Percentiles rank a stretch among this genome's conserved stretches.
These are phyloP conservation scores for Cercophora newfieldiana DNA, from an alignment of 495 filamentous ascomycete species.

Conservation along the genomic window DNA sequence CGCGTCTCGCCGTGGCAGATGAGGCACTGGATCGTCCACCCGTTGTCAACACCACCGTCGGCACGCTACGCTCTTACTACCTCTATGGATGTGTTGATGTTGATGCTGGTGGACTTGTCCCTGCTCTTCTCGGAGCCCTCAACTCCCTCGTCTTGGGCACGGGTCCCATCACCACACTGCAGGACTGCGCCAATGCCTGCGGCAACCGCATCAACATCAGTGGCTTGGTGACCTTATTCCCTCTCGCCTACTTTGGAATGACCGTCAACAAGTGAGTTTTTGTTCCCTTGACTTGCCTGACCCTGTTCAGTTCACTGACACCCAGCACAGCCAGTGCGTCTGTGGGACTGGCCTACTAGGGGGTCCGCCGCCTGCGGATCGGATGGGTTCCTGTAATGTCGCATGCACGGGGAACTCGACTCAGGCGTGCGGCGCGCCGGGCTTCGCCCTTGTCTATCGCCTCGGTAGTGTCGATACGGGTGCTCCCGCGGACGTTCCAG, in stretches of 20 bases:
- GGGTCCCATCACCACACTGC: background rate
- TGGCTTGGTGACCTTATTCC: background rate
- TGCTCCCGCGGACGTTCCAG: background rate
- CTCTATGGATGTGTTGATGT: conserved; percentile 1
- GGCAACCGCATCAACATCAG: background rate
- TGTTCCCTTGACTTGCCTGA: too few relatives aligned
- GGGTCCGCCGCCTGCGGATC: background rate
- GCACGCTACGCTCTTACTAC: background rate
- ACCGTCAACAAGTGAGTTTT: too few relatives aligned
- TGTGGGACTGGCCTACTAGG: background rate
- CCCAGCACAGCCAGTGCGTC: background rate
- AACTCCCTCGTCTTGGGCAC: background rate
- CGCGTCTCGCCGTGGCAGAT: too few relatives aligned
- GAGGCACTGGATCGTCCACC: conserved; percentile 6
- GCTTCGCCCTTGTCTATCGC: background rate
- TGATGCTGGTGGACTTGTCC: background rate
- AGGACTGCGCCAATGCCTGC: conserved; percentile 8
- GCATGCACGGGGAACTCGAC: background rate
- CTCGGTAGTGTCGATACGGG: background rate
- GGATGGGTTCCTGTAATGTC: background rate
- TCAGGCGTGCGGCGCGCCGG: background rate
- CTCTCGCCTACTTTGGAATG: background rate
- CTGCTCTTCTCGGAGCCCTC: background rate
- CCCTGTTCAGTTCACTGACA: background rate
- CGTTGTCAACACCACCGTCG: background rate